Percentiles rank a stretch among this genome's conserved stretches.
Conservation (phyloP, 2,329 filamentous ascomycete genomes). For the Claviceps arundinis region DNA sequence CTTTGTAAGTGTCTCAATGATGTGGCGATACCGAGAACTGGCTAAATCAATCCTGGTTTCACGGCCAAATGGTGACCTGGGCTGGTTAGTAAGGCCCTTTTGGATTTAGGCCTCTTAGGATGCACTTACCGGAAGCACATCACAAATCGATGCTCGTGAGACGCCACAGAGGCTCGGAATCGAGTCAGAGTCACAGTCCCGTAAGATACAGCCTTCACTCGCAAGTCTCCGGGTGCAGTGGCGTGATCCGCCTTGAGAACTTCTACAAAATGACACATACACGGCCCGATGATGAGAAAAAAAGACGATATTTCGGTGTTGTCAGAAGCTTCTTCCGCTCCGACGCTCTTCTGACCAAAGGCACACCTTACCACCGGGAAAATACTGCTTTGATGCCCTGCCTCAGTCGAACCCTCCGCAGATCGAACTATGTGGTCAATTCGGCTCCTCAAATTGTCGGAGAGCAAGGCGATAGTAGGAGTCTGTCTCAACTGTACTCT, state of each 20-base stretch:
- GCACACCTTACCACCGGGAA: constrained; percentile 40
- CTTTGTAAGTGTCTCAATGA: constrained; percentile 40
- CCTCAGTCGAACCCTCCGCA: constrained; percentile 23
- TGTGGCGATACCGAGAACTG: constrained; percentile 39
- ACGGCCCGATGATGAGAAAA: constrained; percentile 40
- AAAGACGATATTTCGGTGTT: constrained; percentile 36
- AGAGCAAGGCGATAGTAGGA: constrained; percentile 24
- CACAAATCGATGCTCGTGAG: constrained; percentile 42
- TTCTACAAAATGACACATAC: constrained; percentile 38
- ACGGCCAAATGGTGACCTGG: constrained; percentile 28
- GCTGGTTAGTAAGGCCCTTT: neutral
- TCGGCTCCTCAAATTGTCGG: constrained; percentile 32
- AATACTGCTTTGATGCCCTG: constrained; percentile 22
- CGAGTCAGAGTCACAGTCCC: constrained; percentile 39
- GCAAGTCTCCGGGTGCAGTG: constrained; percentile 31
- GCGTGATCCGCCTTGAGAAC: constrained; percentile 31
- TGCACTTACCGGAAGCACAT: constrained; percentile 37
- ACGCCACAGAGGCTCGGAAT: constrained; percentile 35
- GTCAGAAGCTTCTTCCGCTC: constrained; percentile 31
- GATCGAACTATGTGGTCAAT: constrained; percentile 33
- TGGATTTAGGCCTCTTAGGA: neutral
- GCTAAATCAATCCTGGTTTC: constrained; percentile 36
- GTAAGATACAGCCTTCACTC: constrained; percentile 34
- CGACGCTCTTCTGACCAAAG: constrained; percentile 27
- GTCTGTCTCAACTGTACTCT: constrained; percentile 23